These are phyloP conservation scores for Fraxinus quadrangulata DNA, from an alignment of 257 asterid species.

Conservation along the genomic window DNA sequence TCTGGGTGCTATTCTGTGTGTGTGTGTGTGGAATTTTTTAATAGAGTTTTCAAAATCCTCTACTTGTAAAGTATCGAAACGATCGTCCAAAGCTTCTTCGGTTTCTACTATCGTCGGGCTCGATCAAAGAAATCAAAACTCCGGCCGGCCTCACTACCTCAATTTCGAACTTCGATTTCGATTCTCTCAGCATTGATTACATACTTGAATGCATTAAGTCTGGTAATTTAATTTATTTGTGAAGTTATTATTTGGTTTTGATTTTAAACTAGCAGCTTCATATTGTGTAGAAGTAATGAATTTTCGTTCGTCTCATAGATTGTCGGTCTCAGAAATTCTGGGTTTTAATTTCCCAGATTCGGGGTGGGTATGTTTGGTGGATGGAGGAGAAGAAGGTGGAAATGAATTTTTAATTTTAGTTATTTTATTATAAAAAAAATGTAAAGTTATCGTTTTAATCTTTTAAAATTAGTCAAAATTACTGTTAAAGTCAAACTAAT, in stretches of 20 bases:
- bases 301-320: neutral
- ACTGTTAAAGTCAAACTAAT: too few species aligned
- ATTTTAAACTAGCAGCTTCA: neutral
- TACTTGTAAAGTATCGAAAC: slow-evolving; percentile 62
- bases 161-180: slow-evolving; percentile 60
- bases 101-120: slow-evolving; percentile 62
- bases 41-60: slow-evolving; percentile 57
- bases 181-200: slow-evolving; percentile 69
- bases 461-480: too few species aligned
- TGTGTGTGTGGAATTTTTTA: neutral
- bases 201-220: slow-evolving; percentile 73
- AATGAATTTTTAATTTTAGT: too few species aligned
- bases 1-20: neutral
- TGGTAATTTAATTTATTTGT: slow-evolving; percentile 33
- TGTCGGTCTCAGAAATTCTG: neutral
- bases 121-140: slow-evolving; percentile 54
- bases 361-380: too few species aligned
- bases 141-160: slow-evolving; percentile 59
- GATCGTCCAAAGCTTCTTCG: slow-evolving; percentile 96
- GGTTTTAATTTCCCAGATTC: too few species aligned
- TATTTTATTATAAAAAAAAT: too few species aligned
- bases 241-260: neutral
- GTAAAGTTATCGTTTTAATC: too few species aligned
- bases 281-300: neutral
- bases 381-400: too few species aligned